Percentiles rank a stretch among this genome's conserved stretches.
phyloP scores from a whole-genome alignment of 495 filamentous ascomycete species.

The Hypoxylon fragiforme region DNA sequence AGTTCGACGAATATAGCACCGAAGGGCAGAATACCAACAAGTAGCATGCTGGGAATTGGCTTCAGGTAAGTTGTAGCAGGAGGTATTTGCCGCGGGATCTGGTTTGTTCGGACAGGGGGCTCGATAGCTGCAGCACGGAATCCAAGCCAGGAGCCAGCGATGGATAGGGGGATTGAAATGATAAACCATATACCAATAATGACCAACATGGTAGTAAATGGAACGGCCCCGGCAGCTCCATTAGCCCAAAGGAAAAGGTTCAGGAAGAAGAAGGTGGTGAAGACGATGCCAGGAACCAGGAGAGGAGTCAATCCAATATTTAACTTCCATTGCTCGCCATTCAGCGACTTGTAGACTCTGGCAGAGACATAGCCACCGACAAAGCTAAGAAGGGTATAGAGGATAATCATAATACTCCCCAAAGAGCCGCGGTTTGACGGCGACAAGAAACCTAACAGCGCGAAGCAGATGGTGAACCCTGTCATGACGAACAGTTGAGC shows the following conservation, averaged over 20 bases:
- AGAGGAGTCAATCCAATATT: slow-evolving; percentile 88
- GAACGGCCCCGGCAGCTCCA: slow-evolving; percentile 86
- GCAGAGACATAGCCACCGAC: slow-evolving; percentile 91
- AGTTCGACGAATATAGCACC: slow-evolving; percentile 96
- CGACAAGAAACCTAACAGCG: slow-evolving; percentile 89
- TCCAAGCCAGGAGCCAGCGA: slow-evolving; percentile 90
- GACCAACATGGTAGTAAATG: slow-evolving; percentile 94
- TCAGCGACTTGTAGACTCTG: slow-evolving; percentile 87
- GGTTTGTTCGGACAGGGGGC: slow-evolving; percentile 90
- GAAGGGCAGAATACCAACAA: slow-evolving; percentile 91
- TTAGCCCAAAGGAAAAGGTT: slow-evolving; percentile 96
- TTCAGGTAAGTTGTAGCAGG: slow-evolving; percentile 78
- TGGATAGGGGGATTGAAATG: slow-evolving; percentile 87
- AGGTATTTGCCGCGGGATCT: slow-evolving; percentile 95
- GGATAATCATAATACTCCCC: slow-evolving; percentile 84
- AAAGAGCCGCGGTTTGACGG: slow-evolving; percentile 93
- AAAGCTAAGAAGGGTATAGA: slow-evolving; percentile 91
- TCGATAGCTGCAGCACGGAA: slow-evolving; percentile 69
- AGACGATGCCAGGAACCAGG: slow-evolving; percentile 84
- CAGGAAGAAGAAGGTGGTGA: slow-evolving; percentile 86
- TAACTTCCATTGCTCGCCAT: slow-evolving; percentile 89
- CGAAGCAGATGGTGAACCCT: slow-evolving; percentile 90
- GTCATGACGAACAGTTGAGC: slow-evolving; percentile 98
- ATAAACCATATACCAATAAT: slow-evolving; percentile 94
- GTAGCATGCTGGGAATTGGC: slow-evolving; percentile 80